Base-by-base conservation (phyloP, 495 filamentous ascomycete genomes). In the Mycothermus thermophilus region DNA sequence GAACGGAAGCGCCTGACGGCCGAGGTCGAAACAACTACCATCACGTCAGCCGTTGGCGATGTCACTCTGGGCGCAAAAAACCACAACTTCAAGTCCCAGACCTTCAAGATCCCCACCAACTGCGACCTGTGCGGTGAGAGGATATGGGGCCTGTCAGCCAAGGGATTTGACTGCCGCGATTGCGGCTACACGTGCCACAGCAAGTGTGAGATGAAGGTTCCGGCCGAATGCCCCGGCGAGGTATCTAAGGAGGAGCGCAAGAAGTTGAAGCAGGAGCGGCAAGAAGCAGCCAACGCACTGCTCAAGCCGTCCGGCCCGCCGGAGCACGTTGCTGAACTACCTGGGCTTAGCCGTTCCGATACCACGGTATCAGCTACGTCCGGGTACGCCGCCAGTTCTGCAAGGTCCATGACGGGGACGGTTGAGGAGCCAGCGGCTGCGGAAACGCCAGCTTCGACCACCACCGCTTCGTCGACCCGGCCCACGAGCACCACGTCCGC, bases 201-300 rank as follows among this genome's bases (percentile, higher is more conserved):
- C 64, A 96, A 99, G 60, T 99, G 90, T 55, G 83, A 99, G 60
- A 83, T 99, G 77, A 99, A 96, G 53, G 92, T 95, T 1, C 86
- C 90, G 0, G 83, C 90, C 3, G 80, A 88, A 46, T 99, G 90
- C 48, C 90, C 90, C 0, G 90, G 90, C 24, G 90, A 96, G 55
- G 77, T 83, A 50, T 74, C 69, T 23, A 95, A 96, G 58, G 92
- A 96, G 35, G 85, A 92, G 37, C 83, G 77, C 64, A 96, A 93
- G 65, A 88, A 82, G 46, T 62, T 90, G 32, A 96, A 96, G 55
- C 69, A 61, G 16, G 76, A 82, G 48, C 72, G 80, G 31, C 86
- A 95, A 58, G 75, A 78, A 42, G 69, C 81, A 8, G 80, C 84
- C n/a, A 79, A 77, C 46, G 52, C 72, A 10, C 37, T 69, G 47